phyloP scores from a whole-genome alignment of 2,329 filamentous ascomycete genomes.

The Myotisia sp. region DNA sequence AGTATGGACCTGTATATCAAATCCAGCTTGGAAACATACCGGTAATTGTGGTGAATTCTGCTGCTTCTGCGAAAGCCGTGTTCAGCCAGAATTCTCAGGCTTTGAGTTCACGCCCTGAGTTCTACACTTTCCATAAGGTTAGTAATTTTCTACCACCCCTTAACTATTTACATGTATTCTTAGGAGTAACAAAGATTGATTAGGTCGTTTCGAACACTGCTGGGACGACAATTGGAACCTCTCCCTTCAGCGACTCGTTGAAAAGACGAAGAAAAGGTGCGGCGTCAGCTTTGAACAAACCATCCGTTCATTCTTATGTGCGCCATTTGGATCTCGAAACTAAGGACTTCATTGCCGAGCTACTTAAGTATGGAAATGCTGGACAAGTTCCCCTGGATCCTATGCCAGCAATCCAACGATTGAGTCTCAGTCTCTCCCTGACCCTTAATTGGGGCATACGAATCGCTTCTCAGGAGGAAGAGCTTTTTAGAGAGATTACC shows the following conservation, averaged over 20 bases:
- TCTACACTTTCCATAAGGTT: conserved; percentile 48
- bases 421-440: conserved; percentile 47
- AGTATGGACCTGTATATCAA: conserved; percentile 41
- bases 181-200: neutral
- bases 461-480: conserved; percentile 44
- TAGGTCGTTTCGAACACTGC: conserved; percentile 50
- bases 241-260: conserved; percentile 50
- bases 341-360: conserved; percentile 48
- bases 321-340: conserved; percentile 49
- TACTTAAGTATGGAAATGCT: conserved; percentile 42
- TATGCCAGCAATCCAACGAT: conserved; percentile 53
- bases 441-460: conserved; percentile 54
- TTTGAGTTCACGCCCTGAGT: conserved; percentile 41
- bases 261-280: conserved; percentile 52
- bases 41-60: conserved; percentile 43
- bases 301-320: conserved; percentile 49
- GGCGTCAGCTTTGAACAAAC: conserved; percentile 50
- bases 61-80: conserved; percentile 36
- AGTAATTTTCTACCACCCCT: conserved; percentile 4
- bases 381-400: conserved; percentile 45
- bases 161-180: conserved; percentile 1
- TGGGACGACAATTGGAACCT: conserved; percentile 54
- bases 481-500: conserved; percentile 48
- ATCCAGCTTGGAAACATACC: conserved; percentile 45
- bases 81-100: conserved; percentile 42